Evolutionary conservation across 139 green algal species (phyloP).

Genomic region (Chara braunii): DNA sequence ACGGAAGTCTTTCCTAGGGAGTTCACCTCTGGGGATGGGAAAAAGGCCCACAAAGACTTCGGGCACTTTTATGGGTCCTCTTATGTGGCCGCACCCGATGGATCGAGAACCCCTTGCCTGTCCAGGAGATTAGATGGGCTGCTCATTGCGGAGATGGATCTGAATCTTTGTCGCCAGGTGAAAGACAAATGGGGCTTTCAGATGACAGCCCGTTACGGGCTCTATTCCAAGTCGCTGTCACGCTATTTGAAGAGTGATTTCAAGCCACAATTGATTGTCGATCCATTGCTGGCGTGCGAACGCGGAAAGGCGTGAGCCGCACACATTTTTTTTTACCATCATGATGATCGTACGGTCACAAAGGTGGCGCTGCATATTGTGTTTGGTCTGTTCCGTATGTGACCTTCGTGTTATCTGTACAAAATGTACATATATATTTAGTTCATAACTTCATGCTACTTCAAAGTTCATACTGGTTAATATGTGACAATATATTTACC

Average conservation of each 20-base stretch:
- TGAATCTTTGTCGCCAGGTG: constrained; percentile 87
- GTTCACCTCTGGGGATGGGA: constrained; percentile 87
- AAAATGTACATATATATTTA: too few species aligned
- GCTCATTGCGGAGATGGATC: constrained; percentile 75
- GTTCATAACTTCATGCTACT: too few species aligned
- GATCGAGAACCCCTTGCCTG: constrained; percentile 64
- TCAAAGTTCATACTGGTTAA: too few species aligned
- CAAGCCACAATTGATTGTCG: constrained; percentile 73
- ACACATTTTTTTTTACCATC: too few species aligned
- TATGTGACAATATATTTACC: too few species aligned
- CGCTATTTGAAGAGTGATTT: constrained; percentile 61
- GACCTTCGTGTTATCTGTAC: too few species aligned
- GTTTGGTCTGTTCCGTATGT: too few species aligned
- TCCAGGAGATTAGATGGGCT: constrained; percentile 71
- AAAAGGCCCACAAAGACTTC: constrained; percentile 75
- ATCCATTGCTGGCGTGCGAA: constrained; percentile 38
- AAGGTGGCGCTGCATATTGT: too few species aligned
- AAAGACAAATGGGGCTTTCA: constrained; percentile 88
- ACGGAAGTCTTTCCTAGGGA: constrained; percentile 87
- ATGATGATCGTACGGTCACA: too few species aligned
- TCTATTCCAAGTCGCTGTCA: constrained; percentile 78
- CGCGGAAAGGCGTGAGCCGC: too few species aligned
- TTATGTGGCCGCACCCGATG: constrained; percentile 90
- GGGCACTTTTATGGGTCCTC: constrained; percentile 71
- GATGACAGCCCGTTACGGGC: constrained; percentile 81